These are phyloP conservation scores for Ophiobolus disseminans DNA, from an alignment of 2,329 filamentous ascomycete genomes.

Conservation along the genomic window DNA sequence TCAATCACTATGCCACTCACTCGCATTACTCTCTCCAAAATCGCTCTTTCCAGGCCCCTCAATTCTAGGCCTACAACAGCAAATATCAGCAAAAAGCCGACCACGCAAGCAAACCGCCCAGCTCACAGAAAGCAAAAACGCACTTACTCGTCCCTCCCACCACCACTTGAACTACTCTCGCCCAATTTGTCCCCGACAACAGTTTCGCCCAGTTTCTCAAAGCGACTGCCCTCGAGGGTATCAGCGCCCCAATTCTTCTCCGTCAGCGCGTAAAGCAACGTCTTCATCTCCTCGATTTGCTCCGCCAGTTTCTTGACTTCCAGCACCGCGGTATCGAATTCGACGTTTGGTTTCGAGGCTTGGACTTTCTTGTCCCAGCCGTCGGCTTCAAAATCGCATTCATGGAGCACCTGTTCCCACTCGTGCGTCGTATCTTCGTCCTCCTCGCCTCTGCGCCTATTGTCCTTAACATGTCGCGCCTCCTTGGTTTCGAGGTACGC, in stretches of 20 bases:
- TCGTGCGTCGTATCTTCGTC: conserved; percentile 91
- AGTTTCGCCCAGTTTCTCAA: conserved; percentile 26
- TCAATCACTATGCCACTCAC: conserved; percentile 31
- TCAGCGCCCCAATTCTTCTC: conserved; percentile 40
- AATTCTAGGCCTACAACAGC: background rate
- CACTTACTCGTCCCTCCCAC: conserved; percentile 31
- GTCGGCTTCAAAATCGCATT: conserved; percentile 80
- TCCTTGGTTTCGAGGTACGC: conserved; percentile 63
- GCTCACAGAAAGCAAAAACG: conserved; percentile 3
- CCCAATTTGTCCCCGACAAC: conserved; percentile 22
- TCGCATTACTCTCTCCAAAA: conserved; percentile 30
- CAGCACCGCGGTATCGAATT: conserved; percentile 75
- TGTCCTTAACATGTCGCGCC: conserved; percentile 68
- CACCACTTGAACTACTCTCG: conserved; percentile 35
- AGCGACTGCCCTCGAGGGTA: conserved; percentile 37
- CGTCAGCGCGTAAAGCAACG: conserved; percentile 41
- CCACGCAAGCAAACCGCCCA: conserved; percentile 3
- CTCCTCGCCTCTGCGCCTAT: conserved; percentile 79
- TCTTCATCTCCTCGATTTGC: conserved; percentile 56
- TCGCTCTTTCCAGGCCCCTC: conserved; percentile 17
- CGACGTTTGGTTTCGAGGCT: conserved; percentile 79
- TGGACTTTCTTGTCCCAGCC: conserved; percentile 85
- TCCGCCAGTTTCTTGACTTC: conserved; percentile 61
- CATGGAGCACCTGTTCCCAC: conserved; percentile 82
- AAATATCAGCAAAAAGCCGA: conserved; percentile 2